Evolutionary conservation across 805 yeast species (phyloP).

Genomic region (Yarrowia osloensis): DNA sequence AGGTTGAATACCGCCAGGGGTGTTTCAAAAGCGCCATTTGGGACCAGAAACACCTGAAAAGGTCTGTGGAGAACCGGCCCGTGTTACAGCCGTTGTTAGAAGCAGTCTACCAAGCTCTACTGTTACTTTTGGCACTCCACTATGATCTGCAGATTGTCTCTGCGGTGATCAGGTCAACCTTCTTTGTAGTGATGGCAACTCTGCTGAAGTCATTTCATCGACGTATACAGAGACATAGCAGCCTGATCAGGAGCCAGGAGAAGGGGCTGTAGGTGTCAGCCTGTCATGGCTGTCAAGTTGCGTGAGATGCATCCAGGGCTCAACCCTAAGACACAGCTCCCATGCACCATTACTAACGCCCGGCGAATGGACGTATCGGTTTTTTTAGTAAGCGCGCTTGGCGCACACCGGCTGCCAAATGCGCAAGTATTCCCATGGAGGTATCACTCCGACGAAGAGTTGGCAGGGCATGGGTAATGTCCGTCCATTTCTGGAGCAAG

Average conservation of each 20-base stretch:
- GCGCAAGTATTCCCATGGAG: no score
- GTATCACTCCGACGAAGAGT: no score
- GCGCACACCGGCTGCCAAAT: neutral
- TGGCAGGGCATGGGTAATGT: no score
- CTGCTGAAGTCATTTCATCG: neutral
- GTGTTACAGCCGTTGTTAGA: neutral
- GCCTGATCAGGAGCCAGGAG: neutral
- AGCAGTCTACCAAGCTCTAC: neutral
- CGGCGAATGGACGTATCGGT: no score
- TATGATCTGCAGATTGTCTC: neutral
- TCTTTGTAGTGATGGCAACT: neutral
- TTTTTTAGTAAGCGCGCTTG: neutral
- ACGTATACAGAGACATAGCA: neutral
- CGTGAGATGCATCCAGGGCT: neutral
- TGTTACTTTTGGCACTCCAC: neutral
- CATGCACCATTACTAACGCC: neutral
- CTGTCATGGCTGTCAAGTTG: neutral
- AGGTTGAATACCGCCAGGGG: neutral
- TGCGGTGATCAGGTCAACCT: neutral
- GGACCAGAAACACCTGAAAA: neutral
- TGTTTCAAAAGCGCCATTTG: neutral
- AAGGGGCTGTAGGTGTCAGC: neutral
- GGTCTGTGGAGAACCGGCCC: neutral
- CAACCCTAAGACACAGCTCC: neutral
- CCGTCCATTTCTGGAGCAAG: neutral